Base-by-base conservation (phyloP, 139 green algal genomes). In the Pleodorina starrii region DNA sequence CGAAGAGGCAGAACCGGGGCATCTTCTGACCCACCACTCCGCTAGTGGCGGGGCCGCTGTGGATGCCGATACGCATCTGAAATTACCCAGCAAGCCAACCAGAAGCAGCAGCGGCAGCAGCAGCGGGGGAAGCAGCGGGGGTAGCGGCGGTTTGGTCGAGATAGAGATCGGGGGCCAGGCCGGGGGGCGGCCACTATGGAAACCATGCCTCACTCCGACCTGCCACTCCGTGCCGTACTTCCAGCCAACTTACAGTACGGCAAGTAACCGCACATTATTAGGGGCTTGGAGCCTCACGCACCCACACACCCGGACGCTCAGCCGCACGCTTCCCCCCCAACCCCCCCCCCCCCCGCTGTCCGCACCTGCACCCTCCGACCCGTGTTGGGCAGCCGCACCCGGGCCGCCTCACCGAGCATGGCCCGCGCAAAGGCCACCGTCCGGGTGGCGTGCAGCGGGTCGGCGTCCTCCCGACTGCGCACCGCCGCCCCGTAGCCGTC, bases 61-160 rank as follows among this genome's bases (percentile, higher is more conserved):
- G 85, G 48, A 90, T 44, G 29, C 85, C 85, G n/a, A 90, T 85
- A 40, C 85, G 85, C 73, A 90, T 75, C 40, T 73, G 48, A 10
- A 83, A n/a, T n/a, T n/a, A n/a, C n/a, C n/a, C n/a, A n/a, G n/a
- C n/a, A n/a, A n/a, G n/a, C n/a, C n/a, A n/a, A n/a, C n/a, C n/a
- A n/a, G n/a, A n/a, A n/a, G n/a, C n/a, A n/a, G n/a, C n/a, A n/a
- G n/a, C n/a, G n/a, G n/a, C n/a, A n/a, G n/a, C n/a, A n/a, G n/a
- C n/a, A n/a, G n/a, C n/a, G n/a, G n/a, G n/a, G n/a, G n/a, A n/a
- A n/a, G n/a, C n/a, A n/a, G n/a, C n/a, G n/a, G n/a, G n/a, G n/a
- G n/a, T n/a, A n/a, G n/a, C n/a, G n/a, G n/a, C n/a, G n/a, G n/a
- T n/a, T n/a, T n/a, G n/a, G n/a, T n/a, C n/a, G n/a, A n/a, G n/a